Evolutionary conservation across 140 eudicot genomes (phyloP).

Genomic region (Flaveria floridana): DNA sequence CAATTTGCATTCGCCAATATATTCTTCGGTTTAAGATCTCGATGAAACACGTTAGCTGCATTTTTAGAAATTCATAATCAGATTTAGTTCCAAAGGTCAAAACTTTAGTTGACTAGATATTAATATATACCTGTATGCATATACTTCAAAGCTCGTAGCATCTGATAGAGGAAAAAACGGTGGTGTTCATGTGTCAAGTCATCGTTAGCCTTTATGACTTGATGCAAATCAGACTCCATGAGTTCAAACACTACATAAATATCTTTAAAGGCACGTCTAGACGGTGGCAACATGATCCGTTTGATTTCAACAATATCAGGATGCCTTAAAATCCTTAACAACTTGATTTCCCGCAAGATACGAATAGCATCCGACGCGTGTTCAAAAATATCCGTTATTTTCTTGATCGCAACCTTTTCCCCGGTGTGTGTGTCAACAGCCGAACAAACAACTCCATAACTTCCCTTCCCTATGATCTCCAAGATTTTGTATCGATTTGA

Average conservation of each 20-base stretch:
- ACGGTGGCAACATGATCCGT: slow-evolving; percentile 91
- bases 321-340: slow-evolving; percentile 82
- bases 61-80: slow-evolving; percentile 22
- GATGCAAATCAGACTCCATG: slow-evolving; percentile 98
- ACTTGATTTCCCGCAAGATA: slow-evolving; percentile 79
- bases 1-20: slow-evolving; percentile 95
- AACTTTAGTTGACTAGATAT: background rate
- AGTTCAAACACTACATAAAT: slow-evolving; percentile 95
- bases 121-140: slow-evolving; percentile 80
- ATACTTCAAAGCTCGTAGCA: slow-evolving; percentile 87
- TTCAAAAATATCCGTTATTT: slow-evolving; percentile 79
- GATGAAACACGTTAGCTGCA: slow-evolving; percentile 90
- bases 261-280: slow-evolving; percentile 80
- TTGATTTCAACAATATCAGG: slow-evolving; percentile 97
- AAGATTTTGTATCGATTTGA: slow-evolving; percentile 83
- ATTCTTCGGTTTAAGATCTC: slow-evolving; percentile 95
- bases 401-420: slow-evolving; percentile 92
- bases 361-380: slow-evolving; percentile 87
- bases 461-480: slow-evolving; percentile 92
- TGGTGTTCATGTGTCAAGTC: slow-evolving; percentile 95
- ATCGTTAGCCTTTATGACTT: slow-evolving; percentile 93
- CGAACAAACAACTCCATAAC: slow-evolving; percentile 96
- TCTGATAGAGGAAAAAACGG: slow-evolving; percentile 88
- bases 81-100: slow-evolving; percentile 7
- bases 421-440: slow-evolving; percentile 90